These are phyloP conservation scores for Novymonas esmeraldas DNA, from an alignment of 208 protist species.

Conservation along the genomic window DNA sequence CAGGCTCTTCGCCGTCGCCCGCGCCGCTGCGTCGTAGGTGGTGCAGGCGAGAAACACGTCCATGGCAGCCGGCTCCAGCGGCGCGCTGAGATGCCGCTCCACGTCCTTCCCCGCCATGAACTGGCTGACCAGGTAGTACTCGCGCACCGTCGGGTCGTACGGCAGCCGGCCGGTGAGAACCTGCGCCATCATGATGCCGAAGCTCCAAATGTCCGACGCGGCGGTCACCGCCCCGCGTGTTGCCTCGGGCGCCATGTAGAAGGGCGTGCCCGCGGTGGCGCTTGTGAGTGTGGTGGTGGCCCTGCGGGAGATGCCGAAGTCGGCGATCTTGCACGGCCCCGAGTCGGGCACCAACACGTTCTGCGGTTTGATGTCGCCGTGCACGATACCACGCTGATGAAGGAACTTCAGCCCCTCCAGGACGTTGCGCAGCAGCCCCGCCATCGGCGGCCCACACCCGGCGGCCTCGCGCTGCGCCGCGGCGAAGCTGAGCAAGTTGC, in stretches of 20 bases:
- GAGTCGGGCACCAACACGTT: constrained; percentile 73
- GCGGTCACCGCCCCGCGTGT: constrained; percentile 38
- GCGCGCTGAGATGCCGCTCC: constrained; percentile 28
- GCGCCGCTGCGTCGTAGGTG: constrained; percentile 30
- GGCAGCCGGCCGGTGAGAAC: constrained; percentile 64
- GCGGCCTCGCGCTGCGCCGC: constrained; percentile 20
- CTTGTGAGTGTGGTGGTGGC: constrained; percentile 37
- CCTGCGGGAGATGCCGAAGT: constrained; percentile 79
- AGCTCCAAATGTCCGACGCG: constrained; percentile 80
- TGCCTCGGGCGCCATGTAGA: constrained; percentile 79
- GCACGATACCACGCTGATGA: constrained; percentile 64
- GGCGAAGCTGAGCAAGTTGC: constrained; percentile 67
- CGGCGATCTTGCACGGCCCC: constrained; percentile 82
- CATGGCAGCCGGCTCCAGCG: constrained; percentile 36
- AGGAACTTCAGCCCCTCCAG: constrained; percentile 79
- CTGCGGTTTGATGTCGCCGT: constrained; percentile 89
- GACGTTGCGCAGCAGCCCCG: constrained; percentile 51
- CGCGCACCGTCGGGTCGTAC: constrained; percentile 35
- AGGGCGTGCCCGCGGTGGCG: constrained; percentile 58
- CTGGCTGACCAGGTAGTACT: constrained; percentile 42
- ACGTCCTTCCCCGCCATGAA: constrained; percentile 43
- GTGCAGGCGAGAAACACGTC: constrained; percentile 57
- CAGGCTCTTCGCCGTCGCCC: constrained; percentile 54
- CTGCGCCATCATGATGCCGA: constrained; percentile 80
- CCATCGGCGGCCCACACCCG: constrained; percentile 21